Base-by-base conservation (phyloP, 495 filamentous ascomycete species). In the Aspergillus ostianus region DNA sequence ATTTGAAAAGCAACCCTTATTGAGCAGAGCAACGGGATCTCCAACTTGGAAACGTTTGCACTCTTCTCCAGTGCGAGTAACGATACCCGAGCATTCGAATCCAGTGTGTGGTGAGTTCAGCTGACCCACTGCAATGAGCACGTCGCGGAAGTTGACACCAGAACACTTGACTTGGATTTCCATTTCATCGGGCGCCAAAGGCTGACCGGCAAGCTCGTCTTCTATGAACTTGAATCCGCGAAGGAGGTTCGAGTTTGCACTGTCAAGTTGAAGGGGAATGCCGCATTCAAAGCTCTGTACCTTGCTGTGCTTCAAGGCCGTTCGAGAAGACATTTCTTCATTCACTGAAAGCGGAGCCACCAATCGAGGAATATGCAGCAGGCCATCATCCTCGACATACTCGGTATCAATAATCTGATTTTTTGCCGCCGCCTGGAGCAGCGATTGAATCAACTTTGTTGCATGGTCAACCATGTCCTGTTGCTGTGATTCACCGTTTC, bases 121-220 rank as follows among this genome's bases (percentile, higher is more conserved):
- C 55, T 49, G 74, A 3, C 74, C 80, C 53, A 77, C 66, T 0
- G 73, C 70, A 0, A 73, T 63, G 6, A 73, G 63, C 4, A 82
- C 64, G 58, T 84, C 81, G 19, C 71, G 73, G 63, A 76, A 77
- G 64, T 81, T 81, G 5, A 82, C 23, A 4, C 79, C 78, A 6
- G 70, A 67, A 6, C 57, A 53, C 12, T 59, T 58, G 21, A 73
- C 62, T 17, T 67, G 46, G 4, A 77, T 62, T 29, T 74, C 70
- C 0, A 77, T 29, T 10, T 67, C 50, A 23, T 62, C 44, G 0
- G 55, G 50, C 19, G 56, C 15, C 44, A 72, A 47, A 7, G 51
- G 51, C 12, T 45, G 47, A 4, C 23, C 13, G 6, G 49, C 9
- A 8, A 44, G 19, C 19, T 49, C 20, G n/a, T 62, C 61, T 18